These are phyloP conservation scores for Eurotiales sp. DNA, from an alignment of 2,329 filamentous ascomycete genomes.

Conservation along the genomic window DNA sequence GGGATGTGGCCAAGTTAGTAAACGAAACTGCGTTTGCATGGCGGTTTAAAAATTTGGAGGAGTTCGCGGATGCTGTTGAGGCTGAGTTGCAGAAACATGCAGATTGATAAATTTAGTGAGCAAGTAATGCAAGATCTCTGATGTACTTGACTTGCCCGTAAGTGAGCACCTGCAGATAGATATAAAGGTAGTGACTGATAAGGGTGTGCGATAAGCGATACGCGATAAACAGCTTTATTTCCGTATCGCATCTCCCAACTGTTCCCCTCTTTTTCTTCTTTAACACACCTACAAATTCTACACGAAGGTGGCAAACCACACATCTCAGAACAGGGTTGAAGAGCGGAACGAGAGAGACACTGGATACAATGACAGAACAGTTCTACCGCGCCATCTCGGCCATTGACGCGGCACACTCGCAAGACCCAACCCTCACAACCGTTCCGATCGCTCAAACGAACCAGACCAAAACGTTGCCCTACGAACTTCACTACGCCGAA, in stretches of 20 bases:
- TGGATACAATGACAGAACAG: constrained; percentile 32
- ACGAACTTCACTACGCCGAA: constrained; percentile 77
- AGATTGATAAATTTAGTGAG: too few relatives aligned
- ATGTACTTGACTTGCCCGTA: too few relatives aligned
- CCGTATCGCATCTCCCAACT: too few relatives aligned
- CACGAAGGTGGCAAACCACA: not conserved
- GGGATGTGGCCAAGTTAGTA: not conserved
- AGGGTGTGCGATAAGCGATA: too few relatives aligned
- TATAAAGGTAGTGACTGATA: too few relatives aligned
- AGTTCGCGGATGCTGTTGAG: not conserved
- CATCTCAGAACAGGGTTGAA: too few relatives aligned
- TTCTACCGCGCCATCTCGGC: constrained; percentile 53
- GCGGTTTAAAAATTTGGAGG: not conserved
- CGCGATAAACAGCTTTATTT: too few relatives aligned
- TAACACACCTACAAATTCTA: not conserved
- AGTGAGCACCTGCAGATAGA: too few relatives aligned
- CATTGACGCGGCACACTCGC: constrained; percentile 70
- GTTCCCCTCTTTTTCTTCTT: not conserved
- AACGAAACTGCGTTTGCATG: not conserved
- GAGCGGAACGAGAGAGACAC: not conserved
- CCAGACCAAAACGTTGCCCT: constrained; percentile 50
- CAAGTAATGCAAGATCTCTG: too few relatives aligned
- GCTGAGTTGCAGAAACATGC: too few relatives aligned
- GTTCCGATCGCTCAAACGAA: constrained; percentile 41
- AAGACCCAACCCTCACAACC: constrained; percentile 60